Base-by-base conservation (phyloP, 169 alveolate genomes). In the Eimeria acervulina region DNA sequence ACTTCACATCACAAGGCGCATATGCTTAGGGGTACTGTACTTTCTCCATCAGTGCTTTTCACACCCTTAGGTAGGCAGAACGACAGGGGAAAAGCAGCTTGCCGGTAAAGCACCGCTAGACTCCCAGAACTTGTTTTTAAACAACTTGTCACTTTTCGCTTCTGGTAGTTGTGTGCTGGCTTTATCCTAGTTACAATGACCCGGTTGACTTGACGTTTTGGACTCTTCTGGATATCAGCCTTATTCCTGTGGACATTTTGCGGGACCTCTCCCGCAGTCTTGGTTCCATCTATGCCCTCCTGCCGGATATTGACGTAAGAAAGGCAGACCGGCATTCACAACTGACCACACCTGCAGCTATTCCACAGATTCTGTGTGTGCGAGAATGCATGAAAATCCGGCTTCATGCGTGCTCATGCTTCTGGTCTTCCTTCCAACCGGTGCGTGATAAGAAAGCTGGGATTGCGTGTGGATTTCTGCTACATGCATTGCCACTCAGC, bases 231-330 rank as follows among this genome's bases (percentile, higher is more conserved):
- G 93, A 93, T 52, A 47, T 93, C 96, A 63, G 80, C 51, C 93
- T 93, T 38, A 70, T 93, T 51, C 93, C 96, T 26, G 76, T 85
- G 31, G 88, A 19, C 52, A 33, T 81, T 40, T 33, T 81, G 66
- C 66, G 96, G 42, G 94, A 81, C 33, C 87, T 93, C 55, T 63
- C 80, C 68, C 96, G 89, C 12, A 93, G 88, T 44, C 47, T 80
- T 31, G 96, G 96, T 19, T 93, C 96, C 31, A 81, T 83, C 33
- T 93, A 81, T 70, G 87, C 96, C 26, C 89, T 93, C 19, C 93
- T 93, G 19, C 96, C 96, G 6, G 93, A 93, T 19, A 63, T 81
- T 36, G 89, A 81, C 63, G 96, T 93, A 68, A 59, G 92, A 1
- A 1, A 19, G 19, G 44, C 55, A 12, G 4, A 7, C 10, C 44